Percentiles rank a stretch among this genome's conserved stretches.
Conservation (phyloP, 441 rosid genomes). For the Biscutella auriculata region DNA sequence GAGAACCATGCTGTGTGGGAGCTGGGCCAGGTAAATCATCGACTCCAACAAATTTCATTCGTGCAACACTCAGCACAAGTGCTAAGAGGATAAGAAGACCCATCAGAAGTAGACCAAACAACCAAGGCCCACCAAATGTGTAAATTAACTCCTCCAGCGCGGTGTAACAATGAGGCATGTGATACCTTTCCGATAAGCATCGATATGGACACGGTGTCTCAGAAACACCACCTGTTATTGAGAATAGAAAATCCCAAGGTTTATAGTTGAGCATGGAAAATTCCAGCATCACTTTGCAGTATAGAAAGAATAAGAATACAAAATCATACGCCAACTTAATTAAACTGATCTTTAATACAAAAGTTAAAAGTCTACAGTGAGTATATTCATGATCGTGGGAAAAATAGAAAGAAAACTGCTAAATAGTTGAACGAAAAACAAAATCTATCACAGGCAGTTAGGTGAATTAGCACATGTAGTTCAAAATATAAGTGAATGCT, state of each 20-base stretch:
- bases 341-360: neutral
- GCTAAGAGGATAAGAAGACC: constrained; percentile 90
- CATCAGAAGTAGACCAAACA: constrained; percentile 78
- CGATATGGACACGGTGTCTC: constrained; percentile 89
- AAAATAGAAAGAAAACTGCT: constrained; percentile 1
- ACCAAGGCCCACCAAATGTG: constrained; percentile 99
- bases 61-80: constrained; percentile 92
- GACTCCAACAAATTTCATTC: constrained; percentile 93
- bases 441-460: neutral
- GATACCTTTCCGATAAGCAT: constrained; percentile 91
- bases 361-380: neutral
- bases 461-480: neutral
- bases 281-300: neutral
- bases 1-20: constrained; percentile 92
- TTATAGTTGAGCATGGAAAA: neutral
- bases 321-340: neutral
- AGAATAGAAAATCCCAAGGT: constrained; percentile 9
- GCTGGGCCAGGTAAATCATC: constrained; percentile 92
- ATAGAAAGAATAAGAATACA: neutral
- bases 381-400: neutral
- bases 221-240: constrained; percentile 69
- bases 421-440: neutral
- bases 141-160: constrained; percentile 96
- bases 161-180: constrained; percentile 93
- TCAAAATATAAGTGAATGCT: neutral